Percentiles rank a stretch among this genome's conserved stretches.
Conservation (phyloP, 371 early-diverging fungal species). For the Syncephalis fuscata region DNA sequence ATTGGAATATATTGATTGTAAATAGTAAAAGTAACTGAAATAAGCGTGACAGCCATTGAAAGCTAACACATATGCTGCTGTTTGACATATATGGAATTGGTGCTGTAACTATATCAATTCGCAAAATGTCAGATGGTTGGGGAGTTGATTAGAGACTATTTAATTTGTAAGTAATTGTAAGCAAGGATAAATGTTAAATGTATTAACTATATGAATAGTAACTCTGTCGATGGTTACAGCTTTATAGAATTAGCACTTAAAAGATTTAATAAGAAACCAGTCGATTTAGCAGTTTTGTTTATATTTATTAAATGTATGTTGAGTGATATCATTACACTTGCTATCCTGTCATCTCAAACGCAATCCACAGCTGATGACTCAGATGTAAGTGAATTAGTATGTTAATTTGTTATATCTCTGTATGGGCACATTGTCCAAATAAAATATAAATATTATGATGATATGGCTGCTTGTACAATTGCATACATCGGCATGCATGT, state of each 20-base stretch:
- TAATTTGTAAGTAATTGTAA: slow-evolving; percentile 31
- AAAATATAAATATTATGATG: no score
- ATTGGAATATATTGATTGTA: not conserved
- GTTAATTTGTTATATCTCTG: no score
- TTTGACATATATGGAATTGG: slow-evolving; percentile 59
- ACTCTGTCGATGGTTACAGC: slow-evolving; percentile 18
- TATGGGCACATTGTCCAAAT: no score
- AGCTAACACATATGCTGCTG: not conserved
- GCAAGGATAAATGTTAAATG: no score
- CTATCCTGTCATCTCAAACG: no score
- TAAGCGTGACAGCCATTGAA: not conserved
- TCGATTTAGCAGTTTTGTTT: no score
- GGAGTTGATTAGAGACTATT: slow-evolving; percentile 32
- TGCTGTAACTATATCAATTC: slow-evolving; percentile 56
- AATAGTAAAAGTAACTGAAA: not conserved
- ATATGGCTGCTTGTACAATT: no score
- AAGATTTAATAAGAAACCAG: slow-evolving; percentile 71
- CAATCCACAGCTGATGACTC: no score
- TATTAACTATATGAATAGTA: not conserved
- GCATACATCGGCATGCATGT: not conserved
- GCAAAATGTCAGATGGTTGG: slow-evolving; percentile 17
- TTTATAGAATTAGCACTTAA: slow-evolving; percentile 67
- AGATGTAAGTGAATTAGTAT: no score
- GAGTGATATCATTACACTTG: no score
- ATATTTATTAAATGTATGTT: no score